Base-by-base conservation (phyloP, 257 asterid species). In the Leonotis leonurus region DNA sequence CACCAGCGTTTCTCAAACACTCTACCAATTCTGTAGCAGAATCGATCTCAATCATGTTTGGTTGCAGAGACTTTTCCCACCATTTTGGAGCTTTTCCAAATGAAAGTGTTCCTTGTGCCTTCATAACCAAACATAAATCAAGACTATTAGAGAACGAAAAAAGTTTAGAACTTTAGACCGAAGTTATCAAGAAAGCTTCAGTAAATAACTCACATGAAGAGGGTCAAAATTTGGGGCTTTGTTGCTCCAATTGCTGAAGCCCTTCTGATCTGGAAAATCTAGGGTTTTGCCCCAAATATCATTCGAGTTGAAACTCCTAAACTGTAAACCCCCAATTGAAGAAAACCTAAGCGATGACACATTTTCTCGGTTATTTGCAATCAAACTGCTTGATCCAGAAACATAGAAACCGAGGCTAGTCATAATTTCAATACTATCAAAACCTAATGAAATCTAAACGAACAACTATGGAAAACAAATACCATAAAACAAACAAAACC, bases 61-160 rank as follows among this genome's bases (percentile, higher is more conserved):
- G 87, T 21, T 73, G 77, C 10, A 78, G 81, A 17, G 81, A 71
- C 58, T 91, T 91, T 48, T 91, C 97, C 98, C 98, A 88, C 98
- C 98, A 91, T 74, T 85, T 81, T 75, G 60, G 56, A 70, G 83
- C 41, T 77, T 67, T 88, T 54, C 80, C 70, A 22, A 88, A 70
- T 55, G 75, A 74, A 60, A 61, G 36, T 32, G 83, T 61, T 50
- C 83, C 58, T 54, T 85, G 95, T 46, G 93, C 96, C 95, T 91
- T 57, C 21, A 60, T 59, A 79, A 67, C 6, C 10, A 24, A 46
- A 5, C n/a, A n/a, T 39, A 30, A 45, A 61, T 25, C 32, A 26
- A 10, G 8, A 35, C 59, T n/a, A 53, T 5, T 1, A 20, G 35
- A 1, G 2, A 8, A 13, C 45, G 2, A 17, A 4, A 16, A 35